Evolutionary conservation across 2,329 filamentous ascomycete species (phyloP).

Genomic region (Clonostachys byssicola): DNA sequence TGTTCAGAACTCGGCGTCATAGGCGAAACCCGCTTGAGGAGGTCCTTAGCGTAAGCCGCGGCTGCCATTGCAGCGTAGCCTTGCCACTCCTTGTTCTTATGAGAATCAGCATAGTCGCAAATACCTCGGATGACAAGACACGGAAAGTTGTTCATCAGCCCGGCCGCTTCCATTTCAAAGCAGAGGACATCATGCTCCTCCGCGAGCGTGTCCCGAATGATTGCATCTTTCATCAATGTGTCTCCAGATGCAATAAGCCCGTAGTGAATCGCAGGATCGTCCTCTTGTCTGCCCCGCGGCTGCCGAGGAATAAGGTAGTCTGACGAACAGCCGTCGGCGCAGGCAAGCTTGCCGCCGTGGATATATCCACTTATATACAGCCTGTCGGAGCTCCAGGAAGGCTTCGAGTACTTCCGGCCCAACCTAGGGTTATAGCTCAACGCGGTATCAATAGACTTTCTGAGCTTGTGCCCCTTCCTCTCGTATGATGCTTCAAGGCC

Average conservation of each 20-base stretch:
- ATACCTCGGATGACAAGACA: slow-evolving; percentile 26
- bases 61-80: slow-evolving; percentile 3
- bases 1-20: not conserved
- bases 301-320: not conserved
- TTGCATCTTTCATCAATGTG: slow-evolving; percentile 9
- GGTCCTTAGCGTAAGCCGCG: slow-evolving; percentile 11
- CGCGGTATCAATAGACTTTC: not conserved
- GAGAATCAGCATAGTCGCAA: slow-evolving; percentile 27
- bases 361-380: not conserved
- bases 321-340: not conserved
- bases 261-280: slow-evolving; percentile 8
- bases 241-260: slow-evolving; percentile 8
- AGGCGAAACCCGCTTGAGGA: not conserved
- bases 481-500: not conserved
- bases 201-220: slow-evolving; percentile 12
- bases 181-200: slow-evolving; percentile 9
- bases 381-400: not conserved
- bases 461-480: not conserved
- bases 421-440: not conserved
- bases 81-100: slow-evolving; percentile 24
- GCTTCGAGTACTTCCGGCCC: not conserved
- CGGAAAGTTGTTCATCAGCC: slow-evolving; percentile 10
- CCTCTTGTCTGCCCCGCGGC: not conserved
- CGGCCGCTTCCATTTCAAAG: slow-evolving; percentile 8
- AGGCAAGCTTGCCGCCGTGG: not conserved